These are phyloP conservation scores for Eimeria necatrix DNA, from an alignment of 169 alveolate genomes.

Conservation along the genomic window DNA sequence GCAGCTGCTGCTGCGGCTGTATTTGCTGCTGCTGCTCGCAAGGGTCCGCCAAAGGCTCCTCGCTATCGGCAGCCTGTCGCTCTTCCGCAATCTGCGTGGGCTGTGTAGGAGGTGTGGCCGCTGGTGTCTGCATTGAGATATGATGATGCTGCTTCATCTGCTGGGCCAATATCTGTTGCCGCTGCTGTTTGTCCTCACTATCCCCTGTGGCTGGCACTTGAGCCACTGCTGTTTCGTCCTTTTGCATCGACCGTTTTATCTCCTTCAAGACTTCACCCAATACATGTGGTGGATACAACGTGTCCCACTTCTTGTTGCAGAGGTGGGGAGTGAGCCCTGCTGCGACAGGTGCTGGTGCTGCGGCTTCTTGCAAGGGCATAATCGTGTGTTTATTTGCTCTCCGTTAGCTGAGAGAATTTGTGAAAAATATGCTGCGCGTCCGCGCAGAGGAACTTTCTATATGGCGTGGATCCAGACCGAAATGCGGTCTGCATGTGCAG, in stretches of 20 bases:
- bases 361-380: constrained; percentile 42
- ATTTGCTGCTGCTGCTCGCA: constrained; percentile 29
- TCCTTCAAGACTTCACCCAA: constrained; percentile 45
- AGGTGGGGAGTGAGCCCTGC: constrained; percentile 20
- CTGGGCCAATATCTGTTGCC: constrained; percentile 5
- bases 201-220: background rate
- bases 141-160: constrained; percentile 12
- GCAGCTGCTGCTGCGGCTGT: constrained; percentile 56
- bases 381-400: background rate
- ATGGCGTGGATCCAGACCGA: no score
- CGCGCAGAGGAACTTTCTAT: no score
- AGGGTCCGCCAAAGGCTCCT: constrained; percentile 12
- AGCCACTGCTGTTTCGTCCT: background rate
- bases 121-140: constrained; percentile 24
- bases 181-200: background rate
- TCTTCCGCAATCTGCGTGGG: constrained; percentile 26
- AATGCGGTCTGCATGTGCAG: no score
- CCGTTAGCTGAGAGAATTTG: no score
- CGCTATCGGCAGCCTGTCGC: background rate
- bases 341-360: constrained; percentile 33
- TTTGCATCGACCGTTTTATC: constrained; percentile 11
- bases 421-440: no score
- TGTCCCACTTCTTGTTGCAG: constrained; percentile 58
- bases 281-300: constrained; percentile 16
- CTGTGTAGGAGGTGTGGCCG: constrained; percentile 53